A percentile compares a stretch with the other conserved stretches of the same genome.
These are phyloP conservation scores for Mycena venus DNA, from an alignment of 768 basidiomycete species.

Conservation along the genomic window DNA sequence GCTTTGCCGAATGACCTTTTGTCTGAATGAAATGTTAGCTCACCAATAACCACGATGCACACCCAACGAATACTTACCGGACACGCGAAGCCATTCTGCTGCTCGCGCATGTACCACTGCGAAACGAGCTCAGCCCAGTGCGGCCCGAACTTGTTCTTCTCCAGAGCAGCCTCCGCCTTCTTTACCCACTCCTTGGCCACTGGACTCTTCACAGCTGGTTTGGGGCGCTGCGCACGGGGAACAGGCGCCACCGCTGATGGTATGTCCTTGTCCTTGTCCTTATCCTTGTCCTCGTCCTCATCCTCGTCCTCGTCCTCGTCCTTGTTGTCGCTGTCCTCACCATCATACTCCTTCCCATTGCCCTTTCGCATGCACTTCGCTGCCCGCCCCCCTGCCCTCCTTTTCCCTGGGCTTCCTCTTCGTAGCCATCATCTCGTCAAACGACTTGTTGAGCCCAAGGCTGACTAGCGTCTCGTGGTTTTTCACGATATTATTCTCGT, in stretches of 20 bases:
- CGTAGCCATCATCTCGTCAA: not conserved
- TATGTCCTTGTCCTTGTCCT: too few species aligned
- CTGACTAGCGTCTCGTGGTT: not conserved
- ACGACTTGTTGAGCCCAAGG: not conserved
- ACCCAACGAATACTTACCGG: too few species aligned
- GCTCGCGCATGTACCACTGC: not conserved
- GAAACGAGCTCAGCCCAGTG: not conserved
- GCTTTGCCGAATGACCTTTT: too few species aligned
- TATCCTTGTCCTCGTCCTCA: too few species aligned
- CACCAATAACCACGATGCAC: too few species aligned
- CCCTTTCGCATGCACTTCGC: not conserved
- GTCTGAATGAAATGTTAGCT: too few species aligned
- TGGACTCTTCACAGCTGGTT: too few species aligned
- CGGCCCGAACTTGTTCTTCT: not conserved
- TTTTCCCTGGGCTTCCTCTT: too few species aligned
- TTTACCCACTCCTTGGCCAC: not conserved
- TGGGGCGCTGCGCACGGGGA: not conserved
- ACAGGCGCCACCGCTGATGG: too few species aligned
- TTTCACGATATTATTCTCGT: not conserved
- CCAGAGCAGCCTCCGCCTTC: not conserved
- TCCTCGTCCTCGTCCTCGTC: too few species aligned
- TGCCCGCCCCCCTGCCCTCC: not conserved
- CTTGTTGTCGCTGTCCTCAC: not conserved
- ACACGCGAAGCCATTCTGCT: not conserved
- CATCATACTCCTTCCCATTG: not conserved